Conservation (phyloP, 768 basidiomycete species). For the Hortiboletus flavorubellus region DNA sequence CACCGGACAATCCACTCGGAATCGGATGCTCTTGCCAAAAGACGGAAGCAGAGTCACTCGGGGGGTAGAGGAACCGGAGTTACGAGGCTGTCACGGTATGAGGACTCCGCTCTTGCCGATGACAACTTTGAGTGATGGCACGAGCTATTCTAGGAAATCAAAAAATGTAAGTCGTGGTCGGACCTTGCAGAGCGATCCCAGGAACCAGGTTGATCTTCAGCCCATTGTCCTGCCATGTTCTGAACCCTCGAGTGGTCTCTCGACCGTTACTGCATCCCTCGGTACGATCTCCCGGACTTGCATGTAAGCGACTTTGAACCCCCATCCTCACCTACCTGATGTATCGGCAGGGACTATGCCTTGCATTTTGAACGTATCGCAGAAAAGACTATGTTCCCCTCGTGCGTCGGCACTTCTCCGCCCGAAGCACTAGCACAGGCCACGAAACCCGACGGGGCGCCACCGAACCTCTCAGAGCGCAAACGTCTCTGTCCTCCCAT, state of each 20-base stretch:
- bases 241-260: slow-evolving; percentile 1
- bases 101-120: not conserved
- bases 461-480: not conserved
- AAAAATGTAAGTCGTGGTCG: slow-evolving; percentile 3
- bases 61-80: not conserved
- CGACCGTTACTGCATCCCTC: not conserved
- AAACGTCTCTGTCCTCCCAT: not conserved
- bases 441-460: not conserved
- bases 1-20: not conserved
- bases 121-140: not conserved
- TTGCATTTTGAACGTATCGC: slow-evolving; percentile 1
- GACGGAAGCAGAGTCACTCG: not conserved
- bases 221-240: not conserved
- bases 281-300: slow-evolving; percentile 3
- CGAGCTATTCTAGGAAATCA: slow-evolving; percentile 1
- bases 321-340: not conserved
- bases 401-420: not conserved
- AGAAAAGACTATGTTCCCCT: slow-evolving; percentile 3
- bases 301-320: not conserved
- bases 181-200: not conserved
- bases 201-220: not conserved
- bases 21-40: not conserved
- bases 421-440: not conserved
- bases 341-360: slow-evolving; percentile 5
- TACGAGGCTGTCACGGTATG: not conserved